Conservation (phyloP, 352 stramenopile species). For the Pythium rhizo-oryzae region DNA sequence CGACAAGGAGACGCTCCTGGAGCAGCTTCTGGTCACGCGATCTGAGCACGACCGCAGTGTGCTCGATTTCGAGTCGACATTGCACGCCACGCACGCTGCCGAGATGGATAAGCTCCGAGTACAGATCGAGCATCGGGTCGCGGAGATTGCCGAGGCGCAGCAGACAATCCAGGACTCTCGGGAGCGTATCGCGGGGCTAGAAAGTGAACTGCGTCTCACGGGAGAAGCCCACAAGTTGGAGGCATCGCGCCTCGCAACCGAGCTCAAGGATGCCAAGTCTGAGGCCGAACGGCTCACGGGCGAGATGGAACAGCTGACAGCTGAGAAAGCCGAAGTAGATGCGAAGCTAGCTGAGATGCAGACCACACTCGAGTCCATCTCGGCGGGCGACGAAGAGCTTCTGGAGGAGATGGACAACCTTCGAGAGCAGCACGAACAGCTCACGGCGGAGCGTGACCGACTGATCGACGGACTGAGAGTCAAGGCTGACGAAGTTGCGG, state of each 20-base stretch:
- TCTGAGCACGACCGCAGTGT: constrained; percentile 39
- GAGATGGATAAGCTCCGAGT: constrained; percentile 48
- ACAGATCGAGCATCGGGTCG: constrained; percentile 43
- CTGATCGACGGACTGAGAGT: constrained; percentile 14
- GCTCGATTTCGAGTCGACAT: constrained; percentile 39
- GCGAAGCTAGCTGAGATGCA: constrained; percentile 10
- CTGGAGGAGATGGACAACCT: constrained; percentile 21
- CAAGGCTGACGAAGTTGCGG: constrained; percentile 16
- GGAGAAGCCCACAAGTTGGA: constrained; percentile 41
- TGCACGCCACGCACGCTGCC: constrained; percentile 34
- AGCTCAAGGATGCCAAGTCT: constrained; percentile 47
- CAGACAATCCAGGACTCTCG: constrained; percentile 42
- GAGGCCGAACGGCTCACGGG: constrained; percentile 23
- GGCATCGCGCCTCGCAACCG: constrained; percentile 35
- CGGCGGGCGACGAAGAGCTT: constrained; percentile 18
- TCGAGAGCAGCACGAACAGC: constrained; percentile 7
- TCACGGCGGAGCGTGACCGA: constrained; percentile 2
- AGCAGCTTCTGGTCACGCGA: constrained; percentile 42
- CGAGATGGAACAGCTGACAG: constrained; percentile 11
- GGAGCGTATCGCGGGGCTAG: constrained; percentile 36
- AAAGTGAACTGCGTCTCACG: constrained; percentile 41
- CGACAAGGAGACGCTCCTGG: constrained; percentile 57
- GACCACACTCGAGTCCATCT: constrained; percentile 10
- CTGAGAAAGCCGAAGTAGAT: constrained; percentile 14
- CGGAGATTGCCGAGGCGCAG: constrained; percentile 46